Evolutionary conservation across 805 yeast species (phyloP).

Genomic region (Wickerhamomyces sydowiorum): DNA sequence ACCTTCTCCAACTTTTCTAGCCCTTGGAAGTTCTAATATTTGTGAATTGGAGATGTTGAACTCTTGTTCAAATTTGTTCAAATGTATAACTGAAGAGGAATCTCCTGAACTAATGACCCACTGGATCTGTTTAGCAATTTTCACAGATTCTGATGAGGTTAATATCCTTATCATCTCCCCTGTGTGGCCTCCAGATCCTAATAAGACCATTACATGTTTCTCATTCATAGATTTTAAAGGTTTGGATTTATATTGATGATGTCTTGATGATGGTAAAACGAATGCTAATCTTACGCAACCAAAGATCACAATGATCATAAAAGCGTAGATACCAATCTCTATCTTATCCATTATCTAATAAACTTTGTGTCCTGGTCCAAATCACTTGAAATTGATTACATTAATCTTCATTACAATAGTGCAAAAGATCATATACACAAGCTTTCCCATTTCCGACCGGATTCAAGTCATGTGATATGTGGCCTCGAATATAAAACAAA

Average conservation of each 20-base stretch:
- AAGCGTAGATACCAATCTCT: not conserved
- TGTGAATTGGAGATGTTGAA: slow-evolving; percentile 8
- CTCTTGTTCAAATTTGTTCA: slow-evolving; percentile 11
- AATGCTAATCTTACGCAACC: not conserved
- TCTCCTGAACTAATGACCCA: slow-evolving; percentile 48
- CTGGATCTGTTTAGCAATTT: slow-evolving; percentile 8
- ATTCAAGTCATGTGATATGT: too few species aligned
- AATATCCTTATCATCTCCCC: slow-evolving; percentile 88
- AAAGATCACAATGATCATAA: not conserved
- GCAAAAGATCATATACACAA: too few species aligned
- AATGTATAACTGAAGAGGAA: slow-evolving; percentile 35
- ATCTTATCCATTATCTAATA: not conserved
- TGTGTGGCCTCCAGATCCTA: slow-evolving; percentile 97
- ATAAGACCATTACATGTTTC: slow-evolving; percentile 28
- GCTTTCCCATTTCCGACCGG: too few species aligned
- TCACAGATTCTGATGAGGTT: slow-evolving; percentile 22
- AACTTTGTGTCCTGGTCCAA: too few species aligned
- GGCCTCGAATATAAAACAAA: too few species aligned
- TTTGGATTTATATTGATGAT: slow-evolving; percentile 1
- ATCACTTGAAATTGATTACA: too few species aligned
- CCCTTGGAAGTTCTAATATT: slow-evolving; percentile 39
- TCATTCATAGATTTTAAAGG: slow-evolving; percentile 2
- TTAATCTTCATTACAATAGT: too few species aligned
- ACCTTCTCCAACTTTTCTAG: slow-evolving; percentile 57
- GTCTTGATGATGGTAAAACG: not conserved